Evolutionary conservation across 2,329 filamentous ascomycete genomes (phyloP), one percentile per base, ranked within the genome.

Genomic region (Penicillium sp.): DNA sequence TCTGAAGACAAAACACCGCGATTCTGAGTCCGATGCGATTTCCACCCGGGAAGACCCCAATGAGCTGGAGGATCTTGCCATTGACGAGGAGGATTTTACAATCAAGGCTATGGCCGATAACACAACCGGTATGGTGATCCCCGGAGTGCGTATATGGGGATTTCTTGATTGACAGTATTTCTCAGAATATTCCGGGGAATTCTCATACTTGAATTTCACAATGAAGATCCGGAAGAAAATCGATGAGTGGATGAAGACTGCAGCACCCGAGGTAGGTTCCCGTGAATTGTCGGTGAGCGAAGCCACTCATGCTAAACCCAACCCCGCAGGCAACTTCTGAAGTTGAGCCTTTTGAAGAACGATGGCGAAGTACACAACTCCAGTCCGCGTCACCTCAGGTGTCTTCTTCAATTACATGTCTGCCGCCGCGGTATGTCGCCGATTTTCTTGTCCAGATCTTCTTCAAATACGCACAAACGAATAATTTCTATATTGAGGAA

Each of bases 181-280:
- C 10, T 21, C 53, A 75, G 75, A 78, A 58, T 78, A 78, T 60
- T 78, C 76, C 4, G 76, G 76, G 21, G 76, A 78, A 58, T 78
- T 78, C 51, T 77, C 74, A 9, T 77, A 78, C 50, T 65, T 77
- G 53, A 78, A 76, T 51, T 78, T 78, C 53, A 77, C 75, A 3
- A 73, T 74, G 70, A 74, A 76, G 50, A 75, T 78, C 41, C 67
- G 73, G 44, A 70, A 70, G 40, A 75, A 78, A 41, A 76, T 78
- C 13, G 75, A 77, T 40, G 74, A 76, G 50, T 75, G 72, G 73
- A 76, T 76, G 71, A 72, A 74, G 48, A 68, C 66, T 4, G 68
- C 71, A 6, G 68, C 69, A 10, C 71, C 72, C 39, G 73, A 74
- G 55, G 73, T 76, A 69, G 59, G 50, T 50, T n/a, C 13, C 8